Conservation (phyloP, 768 basidiomycete genomes). For the Phanerochaete carnosa region DNA sequence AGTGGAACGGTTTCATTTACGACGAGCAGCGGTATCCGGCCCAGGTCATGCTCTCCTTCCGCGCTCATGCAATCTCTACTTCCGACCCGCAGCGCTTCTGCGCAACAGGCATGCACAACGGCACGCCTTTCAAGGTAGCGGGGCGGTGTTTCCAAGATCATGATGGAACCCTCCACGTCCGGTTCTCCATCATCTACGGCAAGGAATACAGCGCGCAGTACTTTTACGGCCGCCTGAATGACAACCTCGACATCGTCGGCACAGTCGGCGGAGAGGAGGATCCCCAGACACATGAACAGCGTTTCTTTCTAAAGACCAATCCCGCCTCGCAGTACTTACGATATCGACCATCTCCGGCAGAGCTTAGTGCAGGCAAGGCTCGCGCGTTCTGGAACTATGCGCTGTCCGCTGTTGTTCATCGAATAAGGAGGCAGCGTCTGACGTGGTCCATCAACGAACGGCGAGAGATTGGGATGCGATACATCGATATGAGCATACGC, state of each 20-base stretch:
- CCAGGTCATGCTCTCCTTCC: constrained; percentile 13
- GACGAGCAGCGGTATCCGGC: constrained; percentile 10
- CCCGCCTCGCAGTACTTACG: constrained; percentile 18
- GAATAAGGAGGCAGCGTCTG: constrained; percentile 23
- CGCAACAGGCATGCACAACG: constrained; percentile 11
- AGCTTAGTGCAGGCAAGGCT: constrained; percentile 20
- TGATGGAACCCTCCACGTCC: constrained; percentile 11
- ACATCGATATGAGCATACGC: constrained; percentile 24
- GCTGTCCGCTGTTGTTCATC: constrained; percentile 17
- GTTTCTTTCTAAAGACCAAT: constrained; percentile 24
- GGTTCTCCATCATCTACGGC: constrained; percentile 13
- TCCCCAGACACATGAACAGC: neutral
- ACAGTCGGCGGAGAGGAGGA: constrained; percentile 4
- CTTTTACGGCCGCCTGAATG: constrained; percentile 11
- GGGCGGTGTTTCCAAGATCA: constrained; percentile 15
- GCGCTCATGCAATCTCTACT: constrained; percentile 6
- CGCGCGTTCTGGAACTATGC: constrained; percentile 31
- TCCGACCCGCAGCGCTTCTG: constrained; percentile 8
- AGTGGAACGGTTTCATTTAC: constrained; percentile 16
- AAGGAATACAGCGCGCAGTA: constrained; percentile 2
- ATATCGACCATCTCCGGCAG: constrained; percentile 22
- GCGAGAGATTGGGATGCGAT: constrained; percentile 20
- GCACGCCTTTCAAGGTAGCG: constrained; percentile 8
- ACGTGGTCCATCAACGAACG: constrained; percentile 30
- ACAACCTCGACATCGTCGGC: constrained; percentile 6